Evolutionary conservation across 2,329 filamentous ascomycete genomes (phyloP), one percentile per base, ranked within the genome.

Genomic region (Cytospora leucostoma): DNA sequence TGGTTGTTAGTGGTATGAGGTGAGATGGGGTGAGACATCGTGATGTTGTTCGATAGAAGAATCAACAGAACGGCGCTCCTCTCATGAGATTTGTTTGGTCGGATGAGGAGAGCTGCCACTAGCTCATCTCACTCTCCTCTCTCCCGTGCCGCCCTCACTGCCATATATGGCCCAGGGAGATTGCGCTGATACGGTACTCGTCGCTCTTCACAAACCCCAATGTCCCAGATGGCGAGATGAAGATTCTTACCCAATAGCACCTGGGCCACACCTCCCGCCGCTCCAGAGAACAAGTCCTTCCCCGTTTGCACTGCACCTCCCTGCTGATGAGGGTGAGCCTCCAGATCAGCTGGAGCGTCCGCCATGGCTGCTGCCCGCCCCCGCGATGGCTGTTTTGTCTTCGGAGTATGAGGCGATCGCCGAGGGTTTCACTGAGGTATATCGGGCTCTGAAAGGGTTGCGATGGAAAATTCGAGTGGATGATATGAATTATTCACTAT

Each of bases 231-330:
- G 35, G 10, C 4, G 27, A 27, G 27, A 37, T 10, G 8, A 8
- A 15, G 1, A 40, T 37, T 27, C 87, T 78, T 79, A 97, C 93
- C 94, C 68, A 98, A 84, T 67, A 99, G 79, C 51, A 99, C 95
- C 78, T 99, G 95, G 19, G 95, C 94, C 70, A 98, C 84, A 70
- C 95, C 95, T 67, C 95, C 95, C 8, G 89, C 90, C 65, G 95
- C 95, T 44, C 95, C 95, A 12, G 95, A 87, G 73, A 94, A 90
- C 64, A 99, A 81, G 78, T 99, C 95, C 82, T 98, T 99, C 71
- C 88, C 80, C 56, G 90, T 90, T 73, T 89, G 86, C 70, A 82
- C 68, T 32, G 76, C 77, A 61, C 76, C 74, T 66, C 72, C 74
- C 55, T 66, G 65, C 37, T 65, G 65, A 49, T 67, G 66, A 51